Evolutionary conservation across 805 yeast genomes (phyloP), one percentile per base, ranked within the genome.

Genomic region (Clavispora carvajalis): DNA sequence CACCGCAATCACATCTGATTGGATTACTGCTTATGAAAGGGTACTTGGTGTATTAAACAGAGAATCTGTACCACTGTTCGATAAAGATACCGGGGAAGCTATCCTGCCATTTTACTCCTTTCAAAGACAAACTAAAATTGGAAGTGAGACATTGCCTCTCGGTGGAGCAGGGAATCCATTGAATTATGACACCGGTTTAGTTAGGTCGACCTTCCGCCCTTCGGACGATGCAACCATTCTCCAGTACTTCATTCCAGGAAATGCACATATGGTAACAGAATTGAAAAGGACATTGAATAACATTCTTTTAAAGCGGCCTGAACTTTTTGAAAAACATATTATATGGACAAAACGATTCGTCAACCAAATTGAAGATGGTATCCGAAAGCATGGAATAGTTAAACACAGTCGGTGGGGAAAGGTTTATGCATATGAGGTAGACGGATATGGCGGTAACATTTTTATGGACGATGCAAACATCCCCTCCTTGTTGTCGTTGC

Each of bases 391-490:
- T 59, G 95, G 85, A 0, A 73, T 82, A 2, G 69, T 79, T n/a
- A 63, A 77, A 3, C 93, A 88, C 57, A 80, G 83, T 2, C 60
- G 50, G 9, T 84, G 68, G 59, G 96, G 96, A 1, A 69, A 73
- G 45, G 95, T 88, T 5, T 85, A 77, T 51, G 96, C 96, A 0
- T 88, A 81, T 53, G 96, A 88, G 58, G 81, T 88, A 15, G 96
- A 89, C 58, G 96, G 96, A 0, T 88, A 74, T 55, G 95, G 95
- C 2, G 71, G 93, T 21, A 47, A 72, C 0, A 64, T 76, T 18
- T 69, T 80, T 47, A 88, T 88, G 95, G 95, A 88, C 59, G 96
- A 88, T 60, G 96, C 96, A 17, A 89, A 89, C 54, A 69, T 88
- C 13, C 96, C 96, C 1, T 85, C 95, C 1, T 53, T 86, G 24